A percentile compares a stretch with the other conserved stretches of the same genome.
phyloP scores from a whole-genome alignment of 768 basidiomycete species.

The Boletus bicolor region DNA sequence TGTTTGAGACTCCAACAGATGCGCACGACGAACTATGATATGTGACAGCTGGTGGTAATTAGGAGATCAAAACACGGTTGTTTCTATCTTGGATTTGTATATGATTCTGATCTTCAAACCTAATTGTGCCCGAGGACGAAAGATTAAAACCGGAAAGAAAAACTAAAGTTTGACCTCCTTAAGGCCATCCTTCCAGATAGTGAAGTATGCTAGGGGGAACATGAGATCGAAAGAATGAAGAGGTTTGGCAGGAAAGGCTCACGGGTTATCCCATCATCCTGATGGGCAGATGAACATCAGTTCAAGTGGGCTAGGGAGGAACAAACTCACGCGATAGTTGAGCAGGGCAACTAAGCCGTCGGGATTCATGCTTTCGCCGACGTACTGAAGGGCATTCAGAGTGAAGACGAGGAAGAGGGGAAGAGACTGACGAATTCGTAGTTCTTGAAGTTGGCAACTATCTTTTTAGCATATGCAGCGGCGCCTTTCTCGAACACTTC shows the following conservation, averaged over 20 bases:
- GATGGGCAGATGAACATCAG: conserved; percentile 14
- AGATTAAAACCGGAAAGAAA: neutral
- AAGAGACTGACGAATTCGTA: conserved; percentile 76
- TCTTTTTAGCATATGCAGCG: conserved; percentile 75
- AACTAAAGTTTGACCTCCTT: conserved; percentile 71
- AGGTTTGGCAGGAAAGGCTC: conserved; percentile 29
- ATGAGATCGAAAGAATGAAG: conserved; percentile 3
- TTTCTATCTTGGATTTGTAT: conserved; percentile 22
- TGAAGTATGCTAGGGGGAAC: conserved; percentile 67
- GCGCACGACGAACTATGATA: conserved; percentile 31
- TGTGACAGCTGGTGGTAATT: conserved; percentile 8
- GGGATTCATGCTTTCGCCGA: conserved; percentile 71
- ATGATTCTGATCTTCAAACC: conserved; percentile 12
- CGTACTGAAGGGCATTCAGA: conserved; percentile 46
- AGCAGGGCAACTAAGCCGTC: conserved; percentile 93
- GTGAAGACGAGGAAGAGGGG: no score
- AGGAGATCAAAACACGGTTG: conserved; percentile 16
- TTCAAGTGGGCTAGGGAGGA: neutral
- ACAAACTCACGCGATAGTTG: conserved; percentile 76
- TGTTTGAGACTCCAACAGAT: conserved; percentile 26
- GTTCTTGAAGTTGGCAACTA: conserved; percentile 87
- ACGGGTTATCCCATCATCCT: conserved; percentile 85
- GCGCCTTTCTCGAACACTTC: conserved; percentile 82
- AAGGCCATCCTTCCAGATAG: conserved; percentile 94
- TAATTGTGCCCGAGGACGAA: neutral